phyloP scores from a whole-genome alignment of 805 yeast genomes.

The Ogataea trehaloabstinens region DNA sequence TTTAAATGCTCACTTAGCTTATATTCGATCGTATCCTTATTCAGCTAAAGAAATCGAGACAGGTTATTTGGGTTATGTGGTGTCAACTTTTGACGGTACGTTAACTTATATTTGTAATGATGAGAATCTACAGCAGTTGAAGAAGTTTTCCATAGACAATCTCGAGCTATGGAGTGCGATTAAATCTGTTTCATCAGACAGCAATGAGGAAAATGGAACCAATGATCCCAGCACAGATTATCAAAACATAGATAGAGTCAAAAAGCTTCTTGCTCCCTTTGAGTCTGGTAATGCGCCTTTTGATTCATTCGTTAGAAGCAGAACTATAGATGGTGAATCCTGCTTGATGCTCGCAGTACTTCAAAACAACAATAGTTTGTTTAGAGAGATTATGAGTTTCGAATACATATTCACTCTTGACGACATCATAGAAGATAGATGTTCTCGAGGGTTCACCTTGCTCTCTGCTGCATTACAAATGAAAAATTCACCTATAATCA shows the following conservation, averaged over 20 bases:
- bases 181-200: conserved; percentile 27
- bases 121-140: conserved; percentile 37
- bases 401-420: conserved; percentile 57
- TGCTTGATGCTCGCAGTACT: conserved; percentile 61
- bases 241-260: conserved; percentile 10
- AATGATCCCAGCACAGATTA: conserved; percentile 21
- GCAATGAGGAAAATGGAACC: conserved; percentile 14
- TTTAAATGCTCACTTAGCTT: conserved; percentile 61
- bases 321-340: conserved; percentile 67
- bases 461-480: conserved; percentile 60
- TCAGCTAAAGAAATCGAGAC: conserved; percentile 39
- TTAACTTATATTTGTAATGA: conserved; percentile 54
- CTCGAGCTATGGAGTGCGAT: conserved; percentile 53
- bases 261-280: conserved; percentile 13
- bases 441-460: conserved; percentile 52
- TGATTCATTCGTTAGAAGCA: conserved; percentile 33
- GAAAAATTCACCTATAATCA: conserved; percentile 46
- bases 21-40: conserved; percentile 59
- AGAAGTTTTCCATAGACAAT: conserved; percentile 45
- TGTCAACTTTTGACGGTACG: conserved; percentile 84
- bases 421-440: conserved; percentile 63
- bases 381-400: conserved; percentile 44
- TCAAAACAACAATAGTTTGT: conserved; percentile 42
- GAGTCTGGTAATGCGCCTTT: conserved; percentile 10
- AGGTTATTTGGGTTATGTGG: conserved; percentile 72